Evolutionary conservation across 2,329 filamentous ascomycete species (phyloP).

Genomic region (Cordyceps cicadae): DNA sequence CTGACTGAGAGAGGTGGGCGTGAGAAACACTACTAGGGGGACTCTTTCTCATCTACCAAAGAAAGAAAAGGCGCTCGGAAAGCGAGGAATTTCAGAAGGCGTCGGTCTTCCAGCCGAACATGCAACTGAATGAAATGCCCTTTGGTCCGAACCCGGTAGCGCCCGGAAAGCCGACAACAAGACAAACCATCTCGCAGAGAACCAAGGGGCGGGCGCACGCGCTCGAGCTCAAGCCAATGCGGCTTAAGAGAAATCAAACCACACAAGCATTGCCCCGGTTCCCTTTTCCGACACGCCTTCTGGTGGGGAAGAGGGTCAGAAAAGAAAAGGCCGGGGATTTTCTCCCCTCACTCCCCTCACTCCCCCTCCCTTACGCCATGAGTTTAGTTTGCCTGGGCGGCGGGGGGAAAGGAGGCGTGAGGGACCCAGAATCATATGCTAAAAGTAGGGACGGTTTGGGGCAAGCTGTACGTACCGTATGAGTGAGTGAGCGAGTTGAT

Average conservation of each 20-base stretch:
- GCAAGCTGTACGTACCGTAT: not conserved
- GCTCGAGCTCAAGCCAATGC: slow-evolving; percentile 4
- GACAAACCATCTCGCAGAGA: not conserved
- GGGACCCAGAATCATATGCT: slow-evolving; percentile 14
- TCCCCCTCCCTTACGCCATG: slow-evolving; percentile 3
- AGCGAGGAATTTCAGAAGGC: not conserved
- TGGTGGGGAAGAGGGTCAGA: not conserved
- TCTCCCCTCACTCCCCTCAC: not conserved
- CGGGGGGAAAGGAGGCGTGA: too few species aligned
- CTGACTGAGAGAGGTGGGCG: not conserved
- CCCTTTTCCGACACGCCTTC: not conserved
- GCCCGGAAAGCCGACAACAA: not conserved
- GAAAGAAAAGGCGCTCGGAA: not conserved
- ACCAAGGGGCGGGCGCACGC: not conserved
- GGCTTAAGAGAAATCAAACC: slow-evolving; percentile 2
- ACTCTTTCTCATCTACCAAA: not conserved
- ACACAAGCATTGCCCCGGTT: not conserved
- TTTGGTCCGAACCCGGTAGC: slow-evolving; percentile 4
- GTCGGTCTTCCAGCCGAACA: not conserved
- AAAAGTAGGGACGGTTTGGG: not conserved
- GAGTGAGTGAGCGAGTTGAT: too few species aligned
- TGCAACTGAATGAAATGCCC: not conserved
- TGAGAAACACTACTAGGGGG: too few species aligned
- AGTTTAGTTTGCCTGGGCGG: not conserved
- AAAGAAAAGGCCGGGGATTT: not conserved